Evolutionary conservation across 495 filamentous ascomycete genomes (phyloP), one percentile per base, ranked within the genome.

Genomic region (Penicillium ochrochloron): DNA sequence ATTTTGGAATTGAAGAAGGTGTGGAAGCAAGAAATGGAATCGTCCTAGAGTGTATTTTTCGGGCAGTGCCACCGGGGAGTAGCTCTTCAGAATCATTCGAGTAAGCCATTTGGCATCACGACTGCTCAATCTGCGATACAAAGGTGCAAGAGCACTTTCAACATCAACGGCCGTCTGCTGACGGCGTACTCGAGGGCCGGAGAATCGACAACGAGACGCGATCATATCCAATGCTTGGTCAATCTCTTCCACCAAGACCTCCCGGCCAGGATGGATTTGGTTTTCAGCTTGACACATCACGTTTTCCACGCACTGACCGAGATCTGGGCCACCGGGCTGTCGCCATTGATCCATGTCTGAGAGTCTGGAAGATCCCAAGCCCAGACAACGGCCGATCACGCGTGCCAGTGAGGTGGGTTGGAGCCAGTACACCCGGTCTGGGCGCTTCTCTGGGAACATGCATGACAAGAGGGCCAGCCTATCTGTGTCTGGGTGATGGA

Each of bases 101-200:
- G 91, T 93, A 12, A 97, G 82, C 94, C 94, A 97, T 76, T 97
- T 97, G 0, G 89, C 91, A 70, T 97, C 90, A 42, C 85, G 81
- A 17, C 89, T 86, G 48, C 83, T 82, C 31, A 93, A 63, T 14
- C 85, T 81, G 46, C 74, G 82, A 73, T 90, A 92, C 0, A 92
- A 69, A 31, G 73, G 70, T 19, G 80, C 78, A 1, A 93, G 69
- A 10, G 80, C 66, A 10, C 76, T 69, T 23, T 88, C 84, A 10
- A 80, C 72, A 42, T 83, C 75, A 0, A 73, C 70, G 15, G 74
- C 73, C 11, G 76, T 60, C 23, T 75, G 79, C 19, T 82, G 79
- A 27, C 75, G 82, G 44, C 86, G 83, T 25, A 93, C 82, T 12
- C 78, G 76, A 14, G 86, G 86, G 4, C 85, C 89, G 42, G 93